These are phyloP conservation scores for Daldinia sp. DNA, from an alignment of 2,329 filamentous ascomycete species.

Conservation along the genomic window DNA sequence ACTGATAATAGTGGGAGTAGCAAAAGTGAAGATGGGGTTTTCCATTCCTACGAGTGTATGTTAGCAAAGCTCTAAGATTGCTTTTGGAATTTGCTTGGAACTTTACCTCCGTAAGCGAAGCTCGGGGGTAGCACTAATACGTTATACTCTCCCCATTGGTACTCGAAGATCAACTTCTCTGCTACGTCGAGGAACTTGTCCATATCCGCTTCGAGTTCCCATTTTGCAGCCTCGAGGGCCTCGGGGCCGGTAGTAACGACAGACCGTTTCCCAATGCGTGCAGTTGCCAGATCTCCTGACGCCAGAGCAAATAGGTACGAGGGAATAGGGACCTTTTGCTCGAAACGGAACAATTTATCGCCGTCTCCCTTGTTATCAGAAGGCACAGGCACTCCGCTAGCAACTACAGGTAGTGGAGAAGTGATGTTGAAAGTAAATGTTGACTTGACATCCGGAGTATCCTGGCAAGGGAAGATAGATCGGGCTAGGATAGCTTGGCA, in stretches of 20 bases:
- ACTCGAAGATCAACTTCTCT: conserved; percentile 84
- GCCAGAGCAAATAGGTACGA: conserved; percentile 96
- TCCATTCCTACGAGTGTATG: conserved; percentile 73
- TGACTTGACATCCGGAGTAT: conserved; percentile 97
- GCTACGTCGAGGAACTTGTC: conserved; percentile 92
- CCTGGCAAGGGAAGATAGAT: conserved; percentile 95
- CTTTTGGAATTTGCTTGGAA: conserved; percentile 8
- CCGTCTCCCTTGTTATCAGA: conserved; percentile 61
- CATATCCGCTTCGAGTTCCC: conserved; percentile 91
- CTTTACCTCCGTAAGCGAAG: conserved; percentile 85
- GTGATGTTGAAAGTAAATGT: conserved; percentile 90
- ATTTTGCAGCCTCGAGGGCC: conserved; percentile 84
- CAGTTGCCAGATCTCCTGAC: conserved; percentile 84
- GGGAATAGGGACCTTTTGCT: conserved; percentile 92
- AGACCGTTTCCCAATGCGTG: conserved; percentile 87
- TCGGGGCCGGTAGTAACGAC: conserved; percentile 89
- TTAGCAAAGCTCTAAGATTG: conserved; percentile 6
- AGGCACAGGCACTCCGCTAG: conserved; percentile 78
- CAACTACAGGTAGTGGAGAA: conserved; percentile 89
- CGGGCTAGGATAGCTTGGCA: conserved; percentile 96
- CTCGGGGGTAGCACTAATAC: conserved; percentile 89
- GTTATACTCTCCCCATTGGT: conserved; percentile 96
- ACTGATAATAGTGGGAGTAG: conserved; percentile 92
- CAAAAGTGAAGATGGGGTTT: conserved; percentile 94
- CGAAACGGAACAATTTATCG: conserved; percentile 81